Evolutionary conservation across 371 early-diverging fungal species (phyloP), one percentile per base, ranked within the genome.

Genomic region (Encephalitozoon cuniculi): DNA sequence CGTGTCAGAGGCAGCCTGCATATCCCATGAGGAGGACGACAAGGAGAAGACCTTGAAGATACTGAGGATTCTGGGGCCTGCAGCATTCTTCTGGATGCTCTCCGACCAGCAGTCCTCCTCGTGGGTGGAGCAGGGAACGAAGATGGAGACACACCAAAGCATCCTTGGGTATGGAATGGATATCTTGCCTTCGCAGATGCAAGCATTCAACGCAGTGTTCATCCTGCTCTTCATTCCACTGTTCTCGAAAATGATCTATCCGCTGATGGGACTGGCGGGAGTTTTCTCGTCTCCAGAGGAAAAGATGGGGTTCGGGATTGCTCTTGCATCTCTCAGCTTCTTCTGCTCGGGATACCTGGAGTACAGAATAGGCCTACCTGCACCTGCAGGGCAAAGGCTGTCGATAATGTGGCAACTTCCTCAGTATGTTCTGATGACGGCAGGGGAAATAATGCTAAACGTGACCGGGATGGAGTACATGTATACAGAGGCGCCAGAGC

Each of bases 381-480:
- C 28, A 86, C 32, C 37, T 3, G 15, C 23, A 8, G 43, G 54
- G 34, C 9, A 55, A 18, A 37, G 49, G 39, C 40, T 83, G 3
- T 75, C 76, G 0, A 82, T 86, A 55, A 78, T 86, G 65, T 83
- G 78, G 82, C 88, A 88, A 80, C 21, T 89, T 41, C 85, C 89
- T 67, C 89, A 88, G 55, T 89, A 88, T 83, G 80, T 89, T 77
- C 2, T 89, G 63, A 70, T 90, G 23, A 86, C 90, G 12, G 71
- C 85, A 44, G 89, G 87, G 44, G 91, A 90, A 79, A 81, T 87
- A 51, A 52, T 90, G 25, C 81, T 88, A 78, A 87, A 87, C 26
- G 87, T 88, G 63, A 87, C 87, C 21, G 90, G 89, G 55, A 82
- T 89, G 70, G 86, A 88, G 78, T 87, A 89, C 75, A 84, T 87